phyloP scores from a whole-genome alignment of 257 asterid genomes.

The Primulina huaijiensis region DNA sequence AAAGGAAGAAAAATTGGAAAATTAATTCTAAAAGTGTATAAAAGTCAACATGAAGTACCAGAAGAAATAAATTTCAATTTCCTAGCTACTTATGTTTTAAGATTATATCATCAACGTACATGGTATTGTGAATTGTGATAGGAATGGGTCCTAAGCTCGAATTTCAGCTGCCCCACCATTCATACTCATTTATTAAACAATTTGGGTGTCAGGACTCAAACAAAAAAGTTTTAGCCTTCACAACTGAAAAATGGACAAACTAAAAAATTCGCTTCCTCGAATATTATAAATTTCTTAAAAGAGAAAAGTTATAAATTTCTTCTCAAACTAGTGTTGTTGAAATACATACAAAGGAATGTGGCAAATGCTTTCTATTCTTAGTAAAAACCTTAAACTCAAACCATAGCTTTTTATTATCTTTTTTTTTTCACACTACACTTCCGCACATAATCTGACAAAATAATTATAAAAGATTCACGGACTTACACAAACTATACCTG shows the following conservation, averaged over 20 bases:
- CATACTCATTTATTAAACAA: background rate
- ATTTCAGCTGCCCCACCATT: background rate
- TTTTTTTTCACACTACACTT: background rate
- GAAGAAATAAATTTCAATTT: background rate
- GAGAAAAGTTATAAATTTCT: background rate
- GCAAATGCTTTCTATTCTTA: too few relatives aligned
- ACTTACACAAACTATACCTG: constrained; percentile 46
- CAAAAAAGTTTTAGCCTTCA: background rate
- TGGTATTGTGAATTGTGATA: background rate
- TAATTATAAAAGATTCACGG: background rate
- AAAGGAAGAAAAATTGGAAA: background rate
- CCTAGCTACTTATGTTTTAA: background rate
- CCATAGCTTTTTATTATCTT: background rate
- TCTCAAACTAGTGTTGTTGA: background rate
- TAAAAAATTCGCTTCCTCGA: background rate
- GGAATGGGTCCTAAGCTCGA: background rate
- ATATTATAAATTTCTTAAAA: background rate
- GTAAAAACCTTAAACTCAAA: background rate
- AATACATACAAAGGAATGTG: background rate
- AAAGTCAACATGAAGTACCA: constrained; percentile 11
- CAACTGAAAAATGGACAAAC: background rate
- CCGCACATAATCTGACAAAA: constrained; percentile 13
- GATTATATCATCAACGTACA: background rate
- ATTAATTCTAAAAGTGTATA: constrained; percentile 5
- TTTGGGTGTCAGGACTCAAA: background rate